Evolutionary conservation across 495 filamentous ascomycete species (phyloP), one percentile per base, ranked within the genome.

Genomic region (Penicillium simplicissimum): DNA sequence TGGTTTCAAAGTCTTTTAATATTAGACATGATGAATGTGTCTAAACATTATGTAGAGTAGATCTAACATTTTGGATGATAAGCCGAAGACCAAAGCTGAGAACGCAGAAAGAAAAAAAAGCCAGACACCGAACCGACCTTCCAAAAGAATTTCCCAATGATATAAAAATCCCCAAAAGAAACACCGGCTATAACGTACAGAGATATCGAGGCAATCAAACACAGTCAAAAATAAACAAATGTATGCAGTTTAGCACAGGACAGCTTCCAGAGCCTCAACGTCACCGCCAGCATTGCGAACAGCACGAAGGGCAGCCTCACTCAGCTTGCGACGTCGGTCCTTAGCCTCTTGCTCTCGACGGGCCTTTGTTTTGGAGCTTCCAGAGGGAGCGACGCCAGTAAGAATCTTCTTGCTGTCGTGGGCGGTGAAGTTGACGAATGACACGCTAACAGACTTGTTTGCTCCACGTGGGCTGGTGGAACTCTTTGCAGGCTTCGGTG

Each of bases 341-440:
- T 80, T 78, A 11, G 92, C 92, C 78, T 96, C 93, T 68, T 89
- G 86, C 77, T 97, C 95, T 60, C 95, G 78, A 43, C 93, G 77
- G 49, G 92, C 92, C 70, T 97, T 97, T 31, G 95, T 98, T 82
- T 98, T 97, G 53, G 86, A 90, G 65, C 87, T 91, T 37, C 95
- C 95, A 53, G 86, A 90, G 14, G 95, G 95, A 54, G 95, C 95
- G 10, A 98, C 95, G 7, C 94, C 94, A 15, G 85, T 91, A 70
- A 98, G 82, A 21, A 98, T 91, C 70, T 87, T 86, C 37, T 82
- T 79, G 71, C 85, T 88, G 73, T 98, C 96, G 14, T 81, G 69
- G 0, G 92, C 85, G n/a, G 93, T 97, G 76, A 88, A 96, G 72
- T 98, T 98, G 57, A 96, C 91, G 67, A 98, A 98, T 1, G 86